Evolutionary conservation across 2,329 filamentous ascomycete genomes (phyloP).

Genomic region (Verticillium tricorpus): DNA sequence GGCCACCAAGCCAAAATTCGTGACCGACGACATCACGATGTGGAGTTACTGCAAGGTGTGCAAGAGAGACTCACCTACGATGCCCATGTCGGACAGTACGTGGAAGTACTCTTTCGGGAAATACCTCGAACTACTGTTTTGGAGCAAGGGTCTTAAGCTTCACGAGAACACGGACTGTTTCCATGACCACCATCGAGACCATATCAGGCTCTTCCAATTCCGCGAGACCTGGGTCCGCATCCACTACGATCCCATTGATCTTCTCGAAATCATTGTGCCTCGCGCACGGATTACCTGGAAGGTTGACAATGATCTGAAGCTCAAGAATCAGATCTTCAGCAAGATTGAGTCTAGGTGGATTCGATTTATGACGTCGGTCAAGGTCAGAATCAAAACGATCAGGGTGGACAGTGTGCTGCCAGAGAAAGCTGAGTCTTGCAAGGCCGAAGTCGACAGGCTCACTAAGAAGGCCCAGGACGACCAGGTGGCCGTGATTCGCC

Average conservation of each 20-base stretch:
- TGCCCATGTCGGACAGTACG: slow-evolving; percentile 86
- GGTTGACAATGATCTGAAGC: slow-evolving; percentile 84
- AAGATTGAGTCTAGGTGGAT: slow-evolving; percentile 78
- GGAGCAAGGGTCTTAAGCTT: slow-evolving; percentile 78
- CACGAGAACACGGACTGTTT: slow-evolving; percentile 68
- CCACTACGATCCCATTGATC: slow-evolving; percentile 87
- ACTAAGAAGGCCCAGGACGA: slow-evolving; percentile 80
- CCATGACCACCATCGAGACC: slow-evolving; percentile 79
- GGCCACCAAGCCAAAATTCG: slow-evolving; percentile 44
- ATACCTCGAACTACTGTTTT: slow-evolving; percentile 96
- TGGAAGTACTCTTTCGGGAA: slow-evolving; percentile 99
- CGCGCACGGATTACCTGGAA: slow-evolving; percentile 93
- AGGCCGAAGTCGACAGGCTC: slow-evolving; percentile 73
- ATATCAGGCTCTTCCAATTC: slow-evolving; percentile 88
- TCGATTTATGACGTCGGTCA: slow-evolving; percentile 84
- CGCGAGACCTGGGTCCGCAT: slow-evolving; percentile 81
- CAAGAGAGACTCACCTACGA: slow-evolving; percentile 81
- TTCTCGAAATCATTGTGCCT: slow-evolving; percentile 92
- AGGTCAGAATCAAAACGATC: slow-evolving; percentile 78
- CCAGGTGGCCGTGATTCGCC: slow-evolving; percentile 65
- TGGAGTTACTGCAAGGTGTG: slow-evolving; percentile 97
- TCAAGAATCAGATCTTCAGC: slow-evolving; percentile 88
- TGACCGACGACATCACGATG: slow-evolving; percentile 72
- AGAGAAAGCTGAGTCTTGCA: slow-evolving; percentile 80
- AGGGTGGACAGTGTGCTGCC: slow-evolving; percentile 86